Evolutionary conservation across 257 asterid species (phyloP).

Genomic region (Jacaranda mimosifolia): DNA sequence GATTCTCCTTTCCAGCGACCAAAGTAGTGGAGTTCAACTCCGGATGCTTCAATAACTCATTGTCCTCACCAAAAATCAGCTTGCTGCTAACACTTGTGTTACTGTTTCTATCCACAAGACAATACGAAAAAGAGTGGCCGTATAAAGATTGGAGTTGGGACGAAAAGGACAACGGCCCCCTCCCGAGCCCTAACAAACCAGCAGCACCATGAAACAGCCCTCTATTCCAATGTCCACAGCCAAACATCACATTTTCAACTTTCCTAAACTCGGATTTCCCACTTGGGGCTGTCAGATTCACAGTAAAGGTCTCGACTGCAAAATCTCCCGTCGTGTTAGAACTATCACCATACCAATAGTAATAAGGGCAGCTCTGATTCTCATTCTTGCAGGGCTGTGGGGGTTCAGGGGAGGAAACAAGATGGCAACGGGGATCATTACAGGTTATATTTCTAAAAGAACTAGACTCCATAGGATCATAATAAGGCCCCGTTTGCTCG

Average conservation of each 20-base stretch:
- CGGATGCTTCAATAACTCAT: slow-evolving; percentile 56
- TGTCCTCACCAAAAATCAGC: slow-evolving; percentile 85
- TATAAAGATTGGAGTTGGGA: slow-evolving; percentile 78
- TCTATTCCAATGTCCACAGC: slow-evolving; percentile 97
- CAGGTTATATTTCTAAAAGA: slow-evolving; percentile 70
- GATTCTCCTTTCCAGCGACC: slow-evolving; percentile 59
- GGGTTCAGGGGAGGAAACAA: slow-evolving; percentile 85
- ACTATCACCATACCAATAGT: slow-evolving; percentile 95
- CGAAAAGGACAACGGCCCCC: slow-evolving; percentile 85
- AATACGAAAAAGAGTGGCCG: slow-evolving; percentile 84
- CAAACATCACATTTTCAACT: slow-evolving; percentile 90
- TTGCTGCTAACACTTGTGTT: slow-evolving; percentile 82
- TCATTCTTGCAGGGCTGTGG: slow-evolving; percentile 56
- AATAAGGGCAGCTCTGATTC: slow-evolving; percentile 78
- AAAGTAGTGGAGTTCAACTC: slow-evolving; percentile 73
- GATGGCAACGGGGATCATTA: slow-evolving; percentile 69
- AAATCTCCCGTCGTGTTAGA: slow-evolving; percentile 94
- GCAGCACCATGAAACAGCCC: slow-evolving; percentile 97
- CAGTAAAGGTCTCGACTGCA: slow-evolving; percentile 80
- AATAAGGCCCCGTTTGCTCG: slow-evolving; percentile 78
- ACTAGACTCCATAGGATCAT: slow-evolving; percentile 63
- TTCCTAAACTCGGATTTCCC: slow-evolving; percentile 61
- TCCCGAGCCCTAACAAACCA: slow-evolving; percentile 81
- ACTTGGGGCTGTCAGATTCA: slow-evolving; percentile 61
- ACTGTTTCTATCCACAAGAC: slow-evolving; percentile 85